Conservation (phyloP, 2,329 filamentous ascomycete species). For the Daldinia sp. region DNA sequence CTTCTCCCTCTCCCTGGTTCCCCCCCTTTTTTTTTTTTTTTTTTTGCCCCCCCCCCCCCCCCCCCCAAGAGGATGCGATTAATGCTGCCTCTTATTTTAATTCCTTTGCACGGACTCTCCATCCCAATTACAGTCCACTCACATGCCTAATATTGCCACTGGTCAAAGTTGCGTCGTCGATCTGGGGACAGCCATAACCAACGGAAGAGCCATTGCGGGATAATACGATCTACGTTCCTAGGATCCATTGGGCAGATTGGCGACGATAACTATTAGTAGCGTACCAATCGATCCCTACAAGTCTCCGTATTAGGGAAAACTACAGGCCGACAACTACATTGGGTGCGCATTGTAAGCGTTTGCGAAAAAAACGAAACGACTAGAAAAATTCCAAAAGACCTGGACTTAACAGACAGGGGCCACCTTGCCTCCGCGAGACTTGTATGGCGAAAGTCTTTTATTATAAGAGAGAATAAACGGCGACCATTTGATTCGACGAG, state of each 20-base stretch:
- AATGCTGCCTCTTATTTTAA: slow-evolving; percentile 2
- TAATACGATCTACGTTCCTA: slow-evolving; percentile 28
- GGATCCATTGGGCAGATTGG: slow-evolving; percentile 17
- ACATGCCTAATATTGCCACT: slow-evolving; percentile 25
- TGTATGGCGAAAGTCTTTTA: background rate
- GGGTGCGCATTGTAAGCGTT: slow-evolving; percentile 2
- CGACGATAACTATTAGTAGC: slow-evolving; percentile 11
- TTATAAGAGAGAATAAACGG: slow-evolving; percentile 23
- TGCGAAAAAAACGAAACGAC: slow-evolving; percentile 1
- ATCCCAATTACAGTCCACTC: slow-evolving; percentile 20
- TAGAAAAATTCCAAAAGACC: background rate
- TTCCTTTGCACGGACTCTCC: slow-evolving; percentile 11
- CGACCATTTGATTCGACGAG: slow-evolving; percentile 25
- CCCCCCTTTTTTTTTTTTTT: too few species aligned
- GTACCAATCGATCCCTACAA: slow-evolving; percentile 12
- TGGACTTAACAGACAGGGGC: slow-evolving; percentile 7
- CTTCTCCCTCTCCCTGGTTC: too few species aligned
- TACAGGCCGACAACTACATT: slow-evolving; percentile 7
- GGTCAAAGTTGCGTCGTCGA: slow-evolving; percentile 14
- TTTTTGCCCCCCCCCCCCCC: too few species aligned
- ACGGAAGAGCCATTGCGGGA: slow-evolving; percentile 22
- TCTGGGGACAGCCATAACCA: slow-evolving; percentile 23
- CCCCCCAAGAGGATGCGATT: slow-evolving; percentile 29
- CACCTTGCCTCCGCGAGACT: slow-evolving; percentile 5
- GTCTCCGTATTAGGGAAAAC: background rate